Evolutionary conservation across 345 rosid genomes (phyloP).

Genomic region (Geranium brycei): DNA sequence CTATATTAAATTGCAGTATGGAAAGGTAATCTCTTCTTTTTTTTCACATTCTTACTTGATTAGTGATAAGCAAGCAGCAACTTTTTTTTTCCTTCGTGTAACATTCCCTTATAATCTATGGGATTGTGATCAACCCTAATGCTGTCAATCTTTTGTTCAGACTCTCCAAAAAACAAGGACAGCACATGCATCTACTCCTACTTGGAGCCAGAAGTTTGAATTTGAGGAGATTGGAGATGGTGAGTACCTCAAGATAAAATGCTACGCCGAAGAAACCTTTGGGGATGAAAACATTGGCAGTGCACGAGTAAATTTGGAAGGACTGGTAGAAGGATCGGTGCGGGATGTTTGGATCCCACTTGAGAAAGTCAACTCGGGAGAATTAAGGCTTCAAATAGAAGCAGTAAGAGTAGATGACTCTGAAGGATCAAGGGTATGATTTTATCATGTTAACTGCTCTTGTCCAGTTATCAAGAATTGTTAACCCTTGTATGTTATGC

Average conservation of each 20-base stretch:
- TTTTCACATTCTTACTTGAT: not conserved
- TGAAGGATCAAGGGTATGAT: constrained; percentile 51
- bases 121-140: constrained; percentile 2
- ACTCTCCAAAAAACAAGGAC: constrained; percentile 52
- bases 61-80: not conserved
- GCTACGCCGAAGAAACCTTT: constrained; percentile 50
- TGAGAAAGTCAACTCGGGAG: constrained; percentile 84
- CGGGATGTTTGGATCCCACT: constrained; percentile 85
- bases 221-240: constrained; percentile 77
- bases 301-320: constrained; percentile 81
- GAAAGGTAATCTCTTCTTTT: constrained; percentile 38
- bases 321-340: constrained; percentile 50
- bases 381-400: constrained; percentile 72
- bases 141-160: constrained; percentile 20
- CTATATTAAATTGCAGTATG: constrained; percentile 75
- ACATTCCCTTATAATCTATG: not conserved
- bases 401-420: constrained; percentile 37
- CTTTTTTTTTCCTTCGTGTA: too few relatives aligned
- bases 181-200: constrained; percentile 31
- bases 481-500: not conserved
- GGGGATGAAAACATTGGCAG: constrained; percentile 76
- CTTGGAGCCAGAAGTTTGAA: constrained; percentile 74
- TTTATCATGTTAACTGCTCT: constrained; percentile 3
- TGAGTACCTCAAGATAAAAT: constrained; percentile 69
- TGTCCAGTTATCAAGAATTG: not conserved